Percentiles rank a stretch among this genome's conserved stretches.
phyloP scores from a whole-genome alignment of 192 early-diverging fungal species.

The Podila horticola region DNA sequence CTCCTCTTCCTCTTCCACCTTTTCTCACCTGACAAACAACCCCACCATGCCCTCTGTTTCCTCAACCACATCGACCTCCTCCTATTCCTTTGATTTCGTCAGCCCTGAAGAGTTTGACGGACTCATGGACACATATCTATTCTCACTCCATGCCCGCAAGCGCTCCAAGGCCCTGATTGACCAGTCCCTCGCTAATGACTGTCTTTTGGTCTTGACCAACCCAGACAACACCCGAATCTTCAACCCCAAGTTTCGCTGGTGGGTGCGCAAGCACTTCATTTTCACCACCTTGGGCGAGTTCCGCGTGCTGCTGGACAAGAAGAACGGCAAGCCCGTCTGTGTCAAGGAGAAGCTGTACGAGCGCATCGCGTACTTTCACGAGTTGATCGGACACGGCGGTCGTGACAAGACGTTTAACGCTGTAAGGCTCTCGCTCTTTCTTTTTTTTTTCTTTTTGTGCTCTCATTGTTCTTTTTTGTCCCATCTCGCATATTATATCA shows the following conservation, averaged over 20 bases:
- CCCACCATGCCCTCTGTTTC: not conserved
- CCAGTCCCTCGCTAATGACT: constrained; percentile 7
- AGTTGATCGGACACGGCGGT: constrained; percentile 5
- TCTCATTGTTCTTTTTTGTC: not conserved
- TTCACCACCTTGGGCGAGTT: not conserved
- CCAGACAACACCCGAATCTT: constrained; percentile 16
- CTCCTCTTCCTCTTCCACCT: not conserved
- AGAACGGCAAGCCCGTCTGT: constrained; percentile 18
- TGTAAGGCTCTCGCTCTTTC: constrained; percentile 2
- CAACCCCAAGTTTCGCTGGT: constrained; percentile 14
- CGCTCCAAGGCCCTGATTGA: constrained; percentile 13
- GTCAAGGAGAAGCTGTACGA: constrained; percentile 13
- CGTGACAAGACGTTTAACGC: constrained; percentile 17
- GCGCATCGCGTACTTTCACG: constrained; percentile 1
- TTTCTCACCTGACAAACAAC: not conserved
- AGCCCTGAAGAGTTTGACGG: constrained; percentile 5
- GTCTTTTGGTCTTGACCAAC: constrained; percentile 11
- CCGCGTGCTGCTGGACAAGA: constrained; percentile 3
- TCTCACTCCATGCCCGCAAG: constrained; percentile 6
- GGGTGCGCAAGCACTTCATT: constrained; percentile 17
- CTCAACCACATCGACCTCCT: not conserved
- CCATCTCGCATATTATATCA: not conserved
- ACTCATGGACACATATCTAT: not conserved
- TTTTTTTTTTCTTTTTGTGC: not conserved
- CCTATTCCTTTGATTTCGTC: constrained; percentile 4